Percentiles rank a stretch among this genome's conserved stretches.
These are phyloP conservation scores for Penicillium canescens DNA, from an alignment of 495 filamentous ascomycete genomes.

Conservation along the genomic window DNA sequence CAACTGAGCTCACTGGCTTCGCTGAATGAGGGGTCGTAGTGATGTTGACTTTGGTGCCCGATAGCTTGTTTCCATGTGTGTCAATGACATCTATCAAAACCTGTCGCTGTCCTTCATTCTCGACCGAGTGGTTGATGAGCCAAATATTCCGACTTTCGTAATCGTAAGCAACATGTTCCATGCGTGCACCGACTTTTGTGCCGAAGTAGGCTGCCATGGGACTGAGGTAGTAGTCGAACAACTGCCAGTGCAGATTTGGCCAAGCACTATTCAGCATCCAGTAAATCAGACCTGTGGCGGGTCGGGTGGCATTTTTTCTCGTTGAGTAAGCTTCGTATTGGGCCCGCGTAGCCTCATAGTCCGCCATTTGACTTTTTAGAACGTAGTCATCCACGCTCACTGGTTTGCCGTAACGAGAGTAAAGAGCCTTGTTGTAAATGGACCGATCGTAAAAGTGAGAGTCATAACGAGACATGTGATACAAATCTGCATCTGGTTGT, in stretches of 20 bases:
- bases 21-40: constrained; percentile 27
- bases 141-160: constrained; percentile 46
- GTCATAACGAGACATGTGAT: constrained; percentile 58
- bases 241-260: constrained; percentile 65
- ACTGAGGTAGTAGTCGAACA: constrained; percentile 64
- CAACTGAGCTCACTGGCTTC: constrained; percentile 20
- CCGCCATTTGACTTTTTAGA: constrained; percentile 55
- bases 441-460: constrained; percentile 55
- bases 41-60: constrained; percentile 19
- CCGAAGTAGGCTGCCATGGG: constrained; percentile 62
- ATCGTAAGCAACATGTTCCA: constrained; percentile 60
- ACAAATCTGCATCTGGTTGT: constrained; percentile 49
- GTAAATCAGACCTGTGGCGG: constrained; percentile 63
- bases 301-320: constrained; percentile 48
- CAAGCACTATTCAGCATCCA: constrained; percentile 71
- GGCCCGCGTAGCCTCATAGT: constrained; percentile 63
- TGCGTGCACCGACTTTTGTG: constrained; percentile 49
- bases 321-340: constrained; percentile 59
- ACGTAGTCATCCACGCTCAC: constrained; percentile 56
- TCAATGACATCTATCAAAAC: constrained; percentile 52
- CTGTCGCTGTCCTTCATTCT: constrained; percentile 38
- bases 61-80: constrained; percentile 41
- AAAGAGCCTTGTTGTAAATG: constrained; percentile 58
- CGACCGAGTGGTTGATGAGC: constrained; percentile 56
- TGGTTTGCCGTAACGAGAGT: constrained; percentile 53